Conservation (phyloP, 139 green algal genomes). For the Haematococcus sp. region DNA sequence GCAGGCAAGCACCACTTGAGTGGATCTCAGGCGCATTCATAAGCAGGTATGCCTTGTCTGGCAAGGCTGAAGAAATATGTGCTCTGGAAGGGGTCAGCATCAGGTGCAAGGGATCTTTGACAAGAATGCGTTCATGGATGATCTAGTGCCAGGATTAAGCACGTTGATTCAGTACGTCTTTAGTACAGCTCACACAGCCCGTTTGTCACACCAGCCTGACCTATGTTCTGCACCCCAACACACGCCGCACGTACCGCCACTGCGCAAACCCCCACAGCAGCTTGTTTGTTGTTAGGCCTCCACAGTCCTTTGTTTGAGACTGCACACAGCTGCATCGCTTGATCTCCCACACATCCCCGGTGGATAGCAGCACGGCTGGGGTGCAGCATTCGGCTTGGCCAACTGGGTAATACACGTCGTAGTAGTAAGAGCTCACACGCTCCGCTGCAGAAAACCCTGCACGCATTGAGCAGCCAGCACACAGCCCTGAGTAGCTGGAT, state of each 20-base stretch:
- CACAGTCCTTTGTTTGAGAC: constrained; percentile 55
- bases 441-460: constrained; percentile 46
- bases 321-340: constrained; percentile 60
- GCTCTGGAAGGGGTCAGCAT: too few species aligned
- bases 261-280: constrained; percentile 48
- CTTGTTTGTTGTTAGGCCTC: constrained; percentile 35
- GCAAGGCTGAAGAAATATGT: too few species aligned
- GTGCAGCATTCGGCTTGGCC: constrained; percentile 71
- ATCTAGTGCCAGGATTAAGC: too few species aligned
- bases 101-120: too few species aligned
- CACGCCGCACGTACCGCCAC: constrained; percentile 46
- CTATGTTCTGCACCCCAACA: too few species aligned
- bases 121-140: too few species aligned
- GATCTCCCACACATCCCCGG: constrained; percentile 57
- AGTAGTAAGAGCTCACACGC: constrained; percentile 27
- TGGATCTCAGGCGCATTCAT: too few species aligned
- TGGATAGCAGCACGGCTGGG: constrained; percentile 59
- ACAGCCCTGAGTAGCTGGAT: not conserved
- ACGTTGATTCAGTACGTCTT: too few species aligned
- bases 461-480: not conserved
- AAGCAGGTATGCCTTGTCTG: too few species aligned
- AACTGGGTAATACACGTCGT: constrained; percentile 60
- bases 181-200: too few species aligned
- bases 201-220: too few species aligned
- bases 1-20: not conserved